Evolutionary conservation across 2,329 filamentous ascomycete species (phyloP).

Genomic region (Xenosphaeropsis pyriputrescens): DNA sequence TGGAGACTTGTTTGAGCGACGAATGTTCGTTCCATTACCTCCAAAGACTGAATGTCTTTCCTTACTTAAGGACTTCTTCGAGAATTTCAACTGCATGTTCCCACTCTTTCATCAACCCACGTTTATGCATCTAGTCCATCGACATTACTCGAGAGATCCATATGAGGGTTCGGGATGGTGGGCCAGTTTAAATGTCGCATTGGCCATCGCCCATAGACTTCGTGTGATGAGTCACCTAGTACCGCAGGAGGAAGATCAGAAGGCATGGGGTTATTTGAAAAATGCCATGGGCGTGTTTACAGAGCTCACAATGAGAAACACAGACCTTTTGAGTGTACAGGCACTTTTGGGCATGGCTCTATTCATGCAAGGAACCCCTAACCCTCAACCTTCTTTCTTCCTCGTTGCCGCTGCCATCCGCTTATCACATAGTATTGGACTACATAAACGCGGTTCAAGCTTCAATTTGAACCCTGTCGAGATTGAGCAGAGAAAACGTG

Average conservation of each 20-base stretch:
- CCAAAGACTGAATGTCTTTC: constrained; percentile 78
- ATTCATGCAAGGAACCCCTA: constrained; percentile 92
- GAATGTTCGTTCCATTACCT: constrained; percentile 71
- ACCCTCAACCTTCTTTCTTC: constrained; percentile 87
- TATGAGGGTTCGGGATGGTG: constrained; percentile 97
- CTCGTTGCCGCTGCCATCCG: constrained; percentile 83
- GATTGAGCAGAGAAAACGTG: constrained; percentile 74
- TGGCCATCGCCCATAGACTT: constrained; percentile 86
- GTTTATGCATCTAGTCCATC: constrained; percentile 93
- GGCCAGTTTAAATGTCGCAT: constrained; percentile 85
- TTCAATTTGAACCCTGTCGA: constrained; percentile 92
- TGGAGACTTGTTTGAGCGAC: constrained; percentile 75
- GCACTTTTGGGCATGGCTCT: constrained; percentile 85
- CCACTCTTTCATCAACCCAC: constrained; percentile 94
- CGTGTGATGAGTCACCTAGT: constrained; percentile 93
- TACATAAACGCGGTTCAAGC: constrained; percentile 84
- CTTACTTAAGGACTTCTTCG: constrained; percentile 84
- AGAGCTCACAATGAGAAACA: constrained; percentile 90
- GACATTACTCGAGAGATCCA: constrained; percentile 82
- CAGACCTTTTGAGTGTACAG: constrained; percentile 87
- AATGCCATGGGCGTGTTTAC: constrained; percentile 90
- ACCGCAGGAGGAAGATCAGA: constrained; percentile 79
- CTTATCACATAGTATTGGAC: constrained; percentile 81
- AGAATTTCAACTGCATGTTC: constrained; percentile 99
- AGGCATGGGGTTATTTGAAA: constrained; percentile 91